Conservation (phyloP, 192 early-diverging fungal species). For the Allomyces arbusculus region DNA sequence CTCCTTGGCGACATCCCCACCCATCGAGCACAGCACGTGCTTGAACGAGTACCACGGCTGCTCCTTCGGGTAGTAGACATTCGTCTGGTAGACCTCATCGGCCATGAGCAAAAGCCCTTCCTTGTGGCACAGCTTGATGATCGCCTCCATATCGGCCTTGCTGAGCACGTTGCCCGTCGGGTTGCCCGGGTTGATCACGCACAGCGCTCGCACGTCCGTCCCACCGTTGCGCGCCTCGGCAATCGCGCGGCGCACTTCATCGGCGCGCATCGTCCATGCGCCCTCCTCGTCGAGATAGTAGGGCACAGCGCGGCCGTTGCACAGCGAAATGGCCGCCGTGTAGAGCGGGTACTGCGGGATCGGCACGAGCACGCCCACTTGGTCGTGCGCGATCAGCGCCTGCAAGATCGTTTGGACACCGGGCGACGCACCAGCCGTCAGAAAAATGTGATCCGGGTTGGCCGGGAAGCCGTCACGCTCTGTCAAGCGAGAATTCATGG, state of each 20-base stretch:
- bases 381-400: constrained; percentile 48
- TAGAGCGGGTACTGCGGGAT: constrained; percentile 98
- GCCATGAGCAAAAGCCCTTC: constrained; percentile 76
- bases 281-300: constrained; percentile 80
- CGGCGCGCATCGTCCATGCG: constrained; percentile 56
- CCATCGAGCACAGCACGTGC: constrained; percentile 66
- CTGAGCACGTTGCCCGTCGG: constrained; percentile 81
- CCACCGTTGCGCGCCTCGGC: constrained; percentile 42
- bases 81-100: constrained; percentile 97
- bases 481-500: not conserved
- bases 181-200: constrained; percentile 98
- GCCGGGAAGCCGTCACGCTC: constrained; percentile 80
- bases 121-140: constrained; percentile 67
- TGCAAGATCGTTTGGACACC: constrained; percentile 85
- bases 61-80: constrained; percentile 57
- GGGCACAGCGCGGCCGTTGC: constrained; percentile 64
- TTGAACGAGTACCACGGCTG: constrained; percentile 93
- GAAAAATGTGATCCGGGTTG: constrained; percentile 63
- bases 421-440: constrained; percentile 83
- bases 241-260: constrained; percentile 45
- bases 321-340: constrained; percentile 70
- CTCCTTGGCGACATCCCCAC: constrained; percentile 34
- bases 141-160: constrained; percentile 66
- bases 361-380: constrained; percentile 94
- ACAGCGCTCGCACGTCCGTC: constrained; percentile 76